Base-by-base conservation (phyloP, 2,329 filamentous ascomycete genomes). In the Albophoma yamanashiensis region DNA sequence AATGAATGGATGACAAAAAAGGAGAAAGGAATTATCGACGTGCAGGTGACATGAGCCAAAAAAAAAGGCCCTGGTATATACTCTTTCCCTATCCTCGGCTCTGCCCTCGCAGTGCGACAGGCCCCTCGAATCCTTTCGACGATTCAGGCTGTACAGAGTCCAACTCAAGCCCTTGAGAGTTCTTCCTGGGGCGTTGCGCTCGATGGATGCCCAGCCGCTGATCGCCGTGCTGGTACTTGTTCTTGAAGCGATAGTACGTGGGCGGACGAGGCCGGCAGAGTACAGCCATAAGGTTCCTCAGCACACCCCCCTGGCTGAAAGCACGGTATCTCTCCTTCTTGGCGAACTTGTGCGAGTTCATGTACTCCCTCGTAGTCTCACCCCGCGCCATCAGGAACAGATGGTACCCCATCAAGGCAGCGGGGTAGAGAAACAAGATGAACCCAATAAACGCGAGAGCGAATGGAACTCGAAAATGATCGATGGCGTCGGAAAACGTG, bases 311-410 rank as follows among this genome's bases (percentile, higher is more conserved):
- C 69, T 95, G 92, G 1, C 86, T 92, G 67, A 96, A 99, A 1
- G 94, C 91, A 52, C 92, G 82, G 74, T 96, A 95, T 15, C 94
- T 86, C 71, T 99, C 93, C 67, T 89, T 88, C 76, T 94, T 95
- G 64, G 88, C 78, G 71, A 99, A 97, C 74, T 97, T 97, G 75
- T 96, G 91, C 5, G 89, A 92, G 75, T 96, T 96, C 64, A 99
- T 85, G 72, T 96, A 97, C 74, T 99, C 94, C 66, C 94, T 83
- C 0, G 94, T 99, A 0, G 93, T 99, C 78, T 99, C 93, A 56
- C 93, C 94, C 39, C 93, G 83, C 8, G 86, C 89, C 76, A 95
- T 91, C 52, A 99, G 81, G 76, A 96, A 97, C 55, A 97, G 71
- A 74, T 99, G 94, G 72, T 99, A 99, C 27, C 84, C 83, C 78